Evolutionary conservation across 2,329 filamentous ascomycete species (phyloP), one percentile per base, ranked within the genome.

Genomic region (Colletotrichum sp.): DNA sequence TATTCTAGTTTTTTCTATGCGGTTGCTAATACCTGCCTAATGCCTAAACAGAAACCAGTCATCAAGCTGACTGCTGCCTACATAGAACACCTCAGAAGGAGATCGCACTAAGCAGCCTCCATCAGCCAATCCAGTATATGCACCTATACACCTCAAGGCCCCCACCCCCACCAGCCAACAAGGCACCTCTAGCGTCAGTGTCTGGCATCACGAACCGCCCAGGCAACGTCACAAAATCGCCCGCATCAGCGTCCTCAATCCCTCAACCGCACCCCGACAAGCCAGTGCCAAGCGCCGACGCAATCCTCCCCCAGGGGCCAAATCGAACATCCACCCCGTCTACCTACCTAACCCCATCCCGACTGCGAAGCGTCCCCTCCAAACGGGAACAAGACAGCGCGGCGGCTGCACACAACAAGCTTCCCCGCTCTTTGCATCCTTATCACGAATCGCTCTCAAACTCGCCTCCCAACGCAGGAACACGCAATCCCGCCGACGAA

Each of bases 151-250:
- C 6, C 7, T 43, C 28, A 30, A 55, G 25, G 34, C 43, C 69
- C 73, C 74, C 74, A 75, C 74, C 70, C 74, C 74, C 74, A 73
- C 74, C 70, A 75, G 36, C 64, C 64, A 66, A 62, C 67, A 61
- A 71, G 61, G 61, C 61, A 75, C 73, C 18, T 70, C 56, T 28
- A 52, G 62, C 69, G 69, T 61, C 56, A 36, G 69, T 61, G 61
- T 67, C 58, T 66, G 62, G 62, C 74, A 76, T 73, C 74, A 76
- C 70, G 74, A 76, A 73, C 64, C 65, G 34, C 70, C 69, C 70
- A 76, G 74, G 74, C 74, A 76, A 76, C 74, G 74, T 76, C 74
- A 76, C 70, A 76, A 64, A 65, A 68, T 61, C 70, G 70, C 70
- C 62, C 73, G 58, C 70, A 76, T 30, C 70, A 30, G 58, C 70